Conservation (phyloP, 2,329 filamentous ascomycete species). For the Neoscytalidium dimidiatum region DNA sequence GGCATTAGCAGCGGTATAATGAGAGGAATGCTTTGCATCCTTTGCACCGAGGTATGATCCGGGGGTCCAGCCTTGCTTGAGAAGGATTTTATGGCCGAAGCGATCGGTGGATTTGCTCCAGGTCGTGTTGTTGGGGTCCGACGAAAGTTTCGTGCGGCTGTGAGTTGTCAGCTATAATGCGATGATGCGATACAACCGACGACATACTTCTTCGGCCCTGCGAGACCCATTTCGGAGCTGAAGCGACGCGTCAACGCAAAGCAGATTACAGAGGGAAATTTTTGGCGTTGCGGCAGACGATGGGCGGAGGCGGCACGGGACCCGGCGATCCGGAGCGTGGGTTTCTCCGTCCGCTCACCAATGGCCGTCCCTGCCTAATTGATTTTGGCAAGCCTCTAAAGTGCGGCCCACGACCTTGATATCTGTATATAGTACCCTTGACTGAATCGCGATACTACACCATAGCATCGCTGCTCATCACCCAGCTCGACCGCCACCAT, state of each 20-base stretch:
- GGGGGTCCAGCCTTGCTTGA: slow-evolving; percentile 85
- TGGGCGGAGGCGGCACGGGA: background rate
- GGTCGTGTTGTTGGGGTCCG: slow-evolving; percentile 93
- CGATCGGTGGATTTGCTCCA: slow-evolving; percentile 81
- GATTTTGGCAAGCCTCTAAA: too few relatives aligned
- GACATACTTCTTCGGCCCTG: slow-evolving; percentile 65
- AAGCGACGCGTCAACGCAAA: background rate
- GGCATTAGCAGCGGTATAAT: slow-evolving; percentile 77
- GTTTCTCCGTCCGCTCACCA: background rate
- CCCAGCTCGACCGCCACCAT: background rate
- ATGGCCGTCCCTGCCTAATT: background rate
- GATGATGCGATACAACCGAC: slow-evolving; percentile 24
- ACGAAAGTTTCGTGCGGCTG: slow-evolving; percentile 71
- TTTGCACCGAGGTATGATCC: slow-evolving; percentile 80
- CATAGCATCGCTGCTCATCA: too few relatives aligned
- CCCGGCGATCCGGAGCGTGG: background rate
- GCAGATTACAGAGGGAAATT: background rate
- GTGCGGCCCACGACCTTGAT: too few relatives aligned
- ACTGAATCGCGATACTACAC: background rate
- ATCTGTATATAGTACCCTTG: too few relatives aligned
- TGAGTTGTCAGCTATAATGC: slow-evolving; percentile 24
- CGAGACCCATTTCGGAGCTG: slow-evolving; percentile 62
- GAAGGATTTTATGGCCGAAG: slow-evolving; percentile 89
- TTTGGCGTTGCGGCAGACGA: background rate
- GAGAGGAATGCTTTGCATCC: slow-evolving; percentile 71